phyloP scores from a whole-genome alignment of 305 asterid genomes.

The Coffea humblotiana region DNA sequence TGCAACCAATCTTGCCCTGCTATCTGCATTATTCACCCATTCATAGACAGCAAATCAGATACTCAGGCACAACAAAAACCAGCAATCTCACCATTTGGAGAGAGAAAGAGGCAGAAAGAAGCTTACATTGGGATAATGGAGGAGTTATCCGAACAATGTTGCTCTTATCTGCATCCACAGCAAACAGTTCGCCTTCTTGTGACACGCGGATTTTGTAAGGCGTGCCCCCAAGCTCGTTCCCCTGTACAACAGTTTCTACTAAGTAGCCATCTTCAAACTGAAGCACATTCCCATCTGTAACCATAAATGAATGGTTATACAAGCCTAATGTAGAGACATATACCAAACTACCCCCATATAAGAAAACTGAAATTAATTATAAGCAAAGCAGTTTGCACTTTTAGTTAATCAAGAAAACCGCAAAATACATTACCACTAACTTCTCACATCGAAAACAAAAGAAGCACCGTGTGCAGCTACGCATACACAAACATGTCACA shows the following conservation, averaged over 20 bases:
- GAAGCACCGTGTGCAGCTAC: neutral
- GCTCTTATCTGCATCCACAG: constrained; percentile 88
- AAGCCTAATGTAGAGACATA: neutral
- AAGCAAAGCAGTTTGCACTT: neutral
- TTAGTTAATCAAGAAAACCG: neutral
- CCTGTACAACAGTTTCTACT: constrained; percentile 92
- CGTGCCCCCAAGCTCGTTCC: constrained; percentile 83
- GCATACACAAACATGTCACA: neutral
- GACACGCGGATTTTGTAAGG: constrained; percentile 75
- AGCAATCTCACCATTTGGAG: neutral
- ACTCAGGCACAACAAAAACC: neutral
- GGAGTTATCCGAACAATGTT: constrained; percentile 86
- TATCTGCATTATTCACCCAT: constrained; percentile 49
- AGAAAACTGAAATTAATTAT: neutral
- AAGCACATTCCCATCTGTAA: constrained; percentile 70
- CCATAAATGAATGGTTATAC: constrained; percentile 12
- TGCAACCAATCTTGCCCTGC: constrained; percentile 92
- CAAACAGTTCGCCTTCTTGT: constrained; percentile 90
- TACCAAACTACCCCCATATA: neutral
- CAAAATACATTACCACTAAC: neutral
- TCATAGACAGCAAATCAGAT: constrained; percentile 1
- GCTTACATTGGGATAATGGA: constrained; percentile 85
- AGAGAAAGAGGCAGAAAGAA: constrained; percentile 5
- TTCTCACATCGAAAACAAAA: neutral
- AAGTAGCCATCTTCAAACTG: constrained; percentile 91